Evolutionary conservation across 148 eudicot species (phyloP).

Genomic region (Rhododendron ovatum): DNA sequence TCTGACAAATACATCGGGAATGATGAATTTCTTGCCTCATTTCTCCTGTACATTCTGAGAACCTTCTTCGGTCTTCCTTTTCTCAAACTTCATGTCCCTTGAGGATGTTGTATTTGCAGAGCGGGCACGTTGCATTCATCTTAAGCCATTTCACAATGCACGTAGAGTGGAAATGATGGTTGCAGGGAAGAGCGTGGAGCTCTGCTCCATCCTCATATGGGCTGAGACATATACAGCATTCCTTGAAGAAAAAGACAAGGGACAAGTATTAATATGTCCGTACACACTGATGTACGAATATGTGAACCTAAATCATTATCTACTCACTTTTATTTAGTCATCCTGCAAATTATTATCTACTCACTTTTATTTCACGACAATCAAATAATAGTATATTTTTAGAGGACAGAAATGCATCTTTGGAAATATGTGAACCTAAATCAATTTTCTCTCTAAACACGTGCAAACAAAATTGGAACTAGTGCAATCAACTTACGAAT

Average conservation of each 20-base stretch:
- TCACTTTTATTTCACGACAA: neutral
- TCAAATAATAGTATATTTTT: neutral
- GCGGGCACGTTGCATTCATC: conserved; percentile 96
- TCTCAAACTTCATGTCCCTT: conserved; percentile 66
- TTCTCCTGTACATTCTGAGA: conserved; percentile 14
- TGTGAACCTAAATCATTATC: neutral
- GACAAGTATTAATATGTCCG: neutral
- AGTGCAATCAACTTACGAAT: neutral
- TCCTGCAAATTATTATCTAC: neutral
- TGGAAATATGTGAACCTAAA: neutral
- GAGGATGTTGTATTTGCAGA: conserved; percentile 94
- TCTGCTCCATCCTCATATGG: conserved; percentile 77
- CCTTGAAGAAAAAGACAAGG: conserved; percentile 34
- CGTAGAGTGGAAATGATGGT: conserved; percentile 76
- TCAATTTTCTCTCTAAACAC: neutral
- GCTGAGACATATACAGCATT: conserved; percentile 88
- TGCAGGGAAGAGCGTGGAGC: conserved; percentile 83
- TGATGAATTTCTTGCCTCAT: neutral
- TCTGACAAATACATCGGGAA: neutral
- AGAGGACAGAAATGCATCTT: neutral
- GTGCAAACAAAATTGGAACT: neutral
- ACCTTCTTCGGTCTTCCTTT: neutral
- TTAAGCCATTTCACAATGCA: conserved; percentile 96
- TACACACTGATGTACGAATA: neutral
- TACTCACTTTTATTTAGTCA: neutral